Evolutionary conservation across 2,329 filamentous ascomycete genomes (phyloP).

Genomic region (Alternaria rosae): DNA sequence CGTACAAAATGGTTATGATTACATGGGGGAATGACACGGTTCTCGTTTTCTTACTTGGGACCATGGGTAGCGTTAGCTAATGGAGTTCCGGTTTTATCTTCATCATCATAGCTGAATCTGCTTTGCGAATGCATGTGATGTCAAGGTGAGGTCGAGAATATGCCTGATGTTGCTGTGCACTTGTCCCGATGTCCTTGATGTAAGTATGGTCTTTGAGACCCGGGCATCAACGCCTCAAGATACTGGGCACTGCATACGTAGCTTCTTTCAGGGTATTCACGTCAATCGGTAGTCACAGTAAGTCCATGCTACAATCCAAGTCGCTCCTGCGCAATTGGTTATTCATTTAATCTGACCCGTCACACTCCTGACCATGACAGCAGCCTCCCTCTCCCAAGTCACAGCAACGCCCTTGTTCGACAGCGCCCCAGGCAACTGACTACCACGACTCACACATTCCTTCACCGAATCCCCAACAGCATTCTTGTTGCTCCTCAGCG

Average conservation of each 20-base stretch:
- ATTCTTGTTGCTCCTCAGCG: constrained; percentile 77
- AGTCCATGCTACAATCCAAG: no score
- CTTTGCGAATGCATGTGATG: not conserved
- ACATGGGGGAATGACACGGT: constrained; percentile 23
- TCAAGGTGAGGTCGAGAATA: not conserved
- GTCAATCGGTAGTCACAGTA: no score
- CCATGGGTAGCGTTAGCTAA: constrained; percentile 38
- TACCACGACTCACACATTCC: constrained; percentile 83
- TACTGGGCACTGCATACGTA: not conserved
- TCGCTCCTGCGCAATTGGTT: not conserved
- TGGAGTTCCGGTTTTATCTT: constrained; percentile 38
- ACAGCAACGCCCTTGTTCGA: constrained; percentile 57
- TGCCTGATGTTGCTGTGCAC: not conserved
- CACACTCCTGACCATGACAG: constrained; percentile 91
- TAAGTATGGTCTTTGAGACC: not conserved
- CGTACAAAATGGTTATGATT: constrained; percentile 37
- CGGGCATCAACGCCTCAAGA: not conserved
- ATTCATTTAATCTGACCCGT: constrained; percentile 57
- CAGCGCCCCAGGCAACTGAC: constrained; percentile 67
- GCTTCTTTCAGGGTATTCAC: not conserved
- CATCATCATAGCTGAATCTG: not conserved
- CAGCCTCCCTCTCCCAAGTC: constrained; percentile 87
- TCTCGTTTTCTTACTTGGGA: constrained; percentile 16
- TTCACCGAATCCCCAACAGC: constrained; percentile 78
- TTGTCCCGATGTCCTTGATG: no score